phyloP scores from a whole-genome alignment of 345 rosid genomes.

The Arabidopsis thaliana region DNA sequence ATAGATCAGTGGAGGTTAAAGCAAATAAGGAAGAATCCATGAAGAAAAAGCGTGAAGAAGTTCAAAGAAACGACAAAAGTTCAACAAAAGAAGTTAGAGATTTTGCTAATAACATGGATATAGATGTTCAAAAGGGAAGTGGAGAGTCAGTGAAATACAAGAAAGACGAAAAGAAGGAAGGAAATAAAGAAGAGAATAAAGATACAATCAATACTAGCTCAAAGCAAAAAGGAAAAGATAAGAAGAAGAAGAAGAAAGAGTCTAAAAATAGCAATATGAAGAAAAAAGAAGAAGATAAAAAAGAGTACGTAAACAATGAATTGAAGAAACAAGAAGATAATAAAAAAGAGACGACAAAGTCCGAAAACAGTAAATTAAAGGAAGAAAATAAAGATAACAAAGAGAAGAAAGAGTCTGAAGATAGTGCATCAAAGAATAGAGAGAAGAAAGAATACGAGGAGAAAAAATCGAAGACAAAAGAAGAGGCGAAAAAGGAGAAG shows the following conservation, averaged over 20 bases:
- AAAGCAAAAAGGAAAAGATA: neutral
- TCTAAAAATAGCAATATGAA: neutral
- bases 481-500: neutral
- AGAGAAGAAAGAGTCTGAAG: neutral
- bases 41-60: constrained; percentile 6
- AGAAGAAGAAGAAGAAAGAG: neutral
- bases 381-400: neutral
- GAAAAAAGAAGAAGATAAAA: neutral
- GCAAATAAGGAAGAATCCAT: neutral
- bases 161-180: neutral
- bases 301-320: neutral
- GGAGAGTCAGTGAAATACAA: neutral
- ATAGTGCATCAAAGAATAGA: neutral
- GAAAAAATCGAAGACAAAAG: neutral
- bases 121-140: neutral
- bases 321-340: neutral
- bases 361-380: neutral
- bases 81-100: neutral
- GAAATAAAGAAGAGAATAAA: neutral
- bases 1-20: neutral
- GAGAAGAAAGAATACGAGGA: neutral
- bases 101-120: neutral
- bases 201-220: neutral
- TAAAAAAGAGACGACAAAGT: neutral
- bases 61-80: neutral